Conservation (phyloP, 2,329 filamentous ascomycete species). For the Graphilbum ipis-grandicollis region DNA sequence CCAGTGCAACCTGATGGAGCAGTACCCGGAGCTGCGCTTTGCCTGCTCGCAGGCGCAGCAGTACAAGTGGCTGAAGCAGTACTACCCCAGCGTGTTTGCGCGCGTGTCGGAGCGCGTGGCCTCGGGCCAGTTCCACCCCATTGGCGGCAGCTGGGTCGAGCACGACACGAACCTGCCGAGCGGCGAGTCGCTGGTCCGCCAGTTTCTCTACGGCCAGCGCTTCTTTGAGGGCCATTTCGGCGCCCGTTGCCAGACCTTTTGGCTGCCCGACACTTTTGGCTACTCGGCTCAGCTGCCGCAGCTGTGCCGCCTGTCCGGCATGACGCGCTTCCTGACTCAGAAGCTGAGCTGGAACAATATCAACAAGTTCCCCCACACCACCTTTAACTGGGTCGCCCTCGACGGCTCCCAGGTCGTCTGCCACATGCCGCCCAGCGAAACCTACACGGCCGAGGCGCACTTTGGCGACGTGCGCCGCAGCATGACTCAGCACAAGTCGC, state of each 20-base stretch:
- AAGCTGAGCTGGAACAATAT: constrained; percentile 99
- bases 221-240: constrained; percentile 93
- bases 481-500: constrained; percentile 80
- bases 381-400: constrained; percentile 94
- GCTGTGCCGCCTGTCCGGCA: constrained; percentile 81
- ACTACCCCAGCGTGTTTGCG: constrained; percentile 78
- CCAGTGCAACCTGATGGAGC: constrained; percentile 87
- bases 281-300: constrained; percentile 93
- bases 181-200: constrained; percentile 81
- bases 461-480: constrained; percentile 90
- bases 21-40: constrained; percentile 87
- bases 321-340: constrained; percentile 93
- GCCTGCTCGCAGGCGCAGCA: constrained; percentile 89
- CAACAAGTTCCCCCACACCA: constrained; percentile 96
- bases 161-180: constrained; percentile 97
- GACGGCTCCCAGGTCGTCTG: constrained; percentile 95
- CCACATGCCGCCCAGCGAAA: constrained; percentile 92
- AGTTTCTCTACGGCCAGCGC: constrained; percentile 89
- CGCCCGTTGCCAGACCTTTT: constrained; percentile 77
- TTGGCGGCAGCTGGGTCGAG: constrained; percentile 97
- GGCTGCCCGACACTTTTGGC: constrained; percentile 95
- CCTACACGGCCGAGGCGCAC: constrained; percentile 85
- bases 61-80: constrained; percentile 88
- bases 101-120: constrained; percentile 84
- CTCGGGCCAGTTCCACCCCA: constrained; percentile 80